Evolutionary conservation across 257 asterid genomes (phyloP).

Genomic region (Solanum tarapatanum): DNA sequence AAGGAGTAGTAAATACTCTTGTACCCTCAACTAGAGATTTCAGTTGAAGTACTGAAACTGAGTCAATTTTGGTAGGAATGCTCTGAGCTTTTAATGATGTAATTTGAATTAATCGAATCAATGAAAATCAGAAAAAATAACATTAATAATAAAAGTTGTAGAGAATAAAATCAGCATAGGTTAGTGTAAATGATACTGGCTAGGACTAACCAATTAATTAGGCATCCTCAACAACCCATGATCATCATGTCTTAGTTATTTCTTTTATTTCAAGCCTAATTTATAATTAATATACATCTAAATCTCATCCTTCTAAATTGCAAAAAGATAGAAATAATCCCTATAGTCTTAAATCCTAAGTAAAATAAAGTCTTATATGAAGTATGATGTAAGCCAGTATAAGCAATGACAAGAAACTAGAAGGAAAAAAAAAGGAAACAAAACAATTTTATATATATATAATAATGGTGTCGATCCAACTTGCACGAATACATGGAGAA

Average conservation of each 20-base stretch:
- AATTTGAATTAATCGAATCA: background rate
- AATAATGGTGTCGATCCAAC: background rate
- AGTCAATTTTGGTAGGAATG: background rate
- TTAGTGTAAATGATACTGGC: background rate
- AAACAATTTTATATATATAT: background rate
- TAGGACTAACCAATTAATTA: background rate
- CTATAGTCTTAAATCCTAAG: background rate
- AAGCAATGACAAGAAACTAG: background rate
- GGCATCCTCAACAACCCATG: background rate
- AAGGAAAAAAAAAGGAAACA: background rate
- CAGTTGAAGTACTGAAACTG: background rate
- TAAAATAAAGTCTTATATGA: background rate
- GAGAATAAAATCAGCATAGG: background rate
- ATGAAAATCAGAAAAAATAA: too few relatives aligned
- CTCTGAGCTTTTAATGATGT: background rate
- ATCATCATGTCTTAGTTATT: background rate
- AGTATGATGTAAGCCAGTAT: background rate
- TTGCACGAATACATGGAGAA: background rate
- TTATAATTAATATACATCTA: background rate
- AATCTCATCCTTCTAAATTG: background rate
- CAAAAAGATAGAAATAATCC: background rate
- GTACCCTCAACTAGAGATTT: background rate
- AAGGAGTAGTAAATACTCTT: background rate
- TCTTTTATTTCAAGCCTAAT: background rate
- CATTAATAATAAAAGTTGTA: background rate